phyloP scores from a whole-genome alignment of 2,329 filamentous ascomycete species.

The Fusarium floridanum region DNA sequence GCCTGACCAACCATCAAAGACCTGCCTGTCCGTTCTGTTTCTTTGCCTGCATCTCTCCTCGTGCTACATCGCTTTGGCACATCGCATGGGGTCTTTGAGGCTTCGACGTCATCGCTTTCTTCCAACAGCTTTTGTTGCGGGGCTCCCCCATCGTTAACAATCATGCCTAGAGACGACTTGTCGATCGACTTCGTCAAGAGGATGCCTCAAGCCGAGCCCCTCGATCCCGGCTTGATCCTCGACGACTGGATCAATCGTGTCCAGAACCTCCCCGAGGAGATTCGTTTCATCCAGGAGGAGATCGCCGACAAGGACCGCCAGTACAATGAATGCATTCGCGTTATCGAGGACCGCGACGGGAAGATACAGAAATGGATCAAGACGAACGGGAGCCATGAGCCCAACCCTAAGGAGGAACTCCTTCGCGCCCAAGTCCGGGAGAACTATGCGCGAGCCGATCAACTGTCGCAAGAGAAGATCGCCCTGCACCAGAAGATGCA shows the following conservation, averaged over 20 bases:
- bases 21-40: conserved; percentile 28
- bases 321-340: conserved; percentile 75
- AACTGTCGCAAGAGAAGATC: conserved; percentile 81
- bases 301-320: conserved; percentile 83
- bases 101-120: conserved; percentile 40
- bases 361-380: conserved; percentile 88
- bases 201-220: conserved; percentile 72
- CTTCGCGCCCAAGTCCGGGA: conserved; percentile 76
- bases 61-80: conserved; percentile 27
- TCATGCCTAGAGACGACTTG: conserved; percentile 80
- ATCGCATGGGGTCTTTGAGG: conserved; percentile 35
- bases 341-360: conserved; percentile 78
- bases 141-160: conserved; percentile 64
- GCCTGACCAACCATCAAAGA: conserved; percentile 42
- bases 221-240: conserved; percentile 77
- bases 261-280: conserved; percentile 84
- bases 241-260: conserved; percentile 83
- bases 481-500: conserved; percentile 75
- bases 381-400: conserved; percentile 77
- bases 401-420: conserved; percentile 80
- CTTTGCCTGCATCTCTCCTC: conserved; percentile 30
- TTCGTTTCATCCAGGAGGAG: conserved; percentile 86
- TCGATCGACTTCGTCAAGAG: conserved; percentile 77
- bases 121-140: conserved; percentile 40
- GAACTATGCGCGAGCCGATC: conserved; percentile 76